A percentile compares a stretch with the other conserved stretches of the same genome.
Evolutionary conservation across 2,329 filamentous ascomycete species (phyloP).

Genomic region (Pleomassaria siparia): DNA sequence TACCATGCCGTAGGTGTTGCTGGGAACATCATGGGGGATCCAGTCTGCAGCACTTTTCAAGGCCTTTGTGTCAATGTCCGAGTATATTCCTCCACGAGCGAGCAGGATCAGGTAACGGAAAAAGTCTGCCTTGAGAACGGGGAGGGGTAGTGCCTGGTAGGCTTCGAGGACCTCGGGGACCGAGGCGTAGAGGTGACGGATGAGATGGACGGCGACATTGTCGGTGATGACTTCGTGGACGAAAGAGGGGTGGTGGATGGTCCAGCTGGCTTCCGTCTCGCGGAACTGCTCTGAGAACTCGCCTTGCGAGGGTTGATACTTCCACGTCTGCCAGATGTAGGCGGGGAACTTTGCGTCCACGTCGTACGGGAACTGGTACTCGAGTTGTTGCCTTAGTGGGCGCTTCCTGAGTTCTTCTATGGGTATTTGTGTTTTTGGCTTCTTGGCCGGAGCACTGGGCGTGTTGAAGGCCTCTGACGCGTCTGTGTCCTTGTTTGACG

Average conservation of each 20-base stretch:
- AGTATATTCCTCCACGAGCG: slow-evolving; percentile 78
- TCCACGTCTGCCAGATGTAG: slow-evolving; percentile 99
- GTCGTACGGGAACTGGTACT: slow-evolving; percentile 93
- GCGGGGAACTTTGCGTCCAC: slow-evolving; percentile 86
- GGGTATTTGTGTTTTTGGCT: slow-evolving; percentile 59
- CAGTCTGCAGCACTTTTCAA: slow-evolving; percentile 82
- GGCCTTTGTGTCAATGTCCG: slow-evolving; percentile 81
- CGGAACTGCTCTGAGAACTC: slow-evolving; percentile 76
- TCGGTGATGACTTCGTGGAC: slow-evolving; percentile 98
- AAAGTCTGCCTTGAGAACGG: slow-evolving; percentile 64
- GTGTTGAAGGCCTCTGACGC: slow-evolving; percentile 30
- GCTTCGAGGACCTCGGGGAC: slow-evolving; percentile 53
- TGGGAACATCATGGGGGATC: slow-evolving; percentile 78
- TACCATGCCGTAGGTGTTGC: slow-evolving; percentile 78
- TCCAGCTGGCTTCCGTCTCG: slow-evolving; percentile 86
- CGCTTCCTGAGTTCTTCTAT: slow-evolving; percentile 71
- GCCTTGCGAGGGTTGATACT: slow-evolving; percentile 74
- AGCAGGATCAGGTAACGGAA: slow-evolving; percentile 72
- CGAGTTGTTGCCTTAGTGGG: slow-evolving; percentile 76
- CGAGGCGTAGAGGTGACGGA: slow-evolving; percentile 83
- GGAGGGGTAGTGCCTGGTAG: slow-evolving; percentile 51
- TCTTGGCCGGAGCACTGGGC: slow-evolving; percentile 41
- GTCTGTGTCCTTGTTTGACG: slow-evolving; percentile 10
- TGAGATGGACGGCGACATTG: slow-evolving; percentile 74
- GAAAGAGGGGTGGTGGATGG: slow-evolving; percentile 81